Evolutionary conservation across 352 stramenopile species (phyloP), one percentile per base, ranked within the genome.

Genomic region (Globisporangium cederbergense): DNA sequence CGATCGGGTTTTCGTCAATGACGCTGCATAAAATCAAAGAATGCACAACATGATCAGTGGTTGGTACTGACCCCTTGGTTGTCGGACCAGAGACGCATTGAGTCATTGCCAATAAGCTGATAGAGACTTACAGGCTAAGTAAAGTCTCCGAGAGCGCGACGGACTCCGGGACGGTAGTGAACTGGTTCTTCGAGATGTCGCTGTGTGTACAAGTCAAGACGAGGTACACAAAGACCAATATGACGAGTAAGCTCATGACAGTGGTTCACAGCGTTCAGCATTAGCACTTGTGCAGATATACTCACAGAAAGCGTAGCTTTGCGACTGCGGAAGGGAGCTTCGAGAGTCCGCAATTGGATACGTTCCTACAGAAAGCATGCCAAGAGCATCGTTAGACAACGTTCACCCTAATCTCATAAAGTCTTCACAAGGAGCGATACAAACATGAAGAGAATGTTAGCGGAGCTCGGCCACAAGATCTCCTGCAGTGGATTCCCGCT

Each of bases 1-100:
- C 5, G 45, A 64, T 47, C 13, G 58, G 58, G 28, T 64, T 64
- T 6, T 45, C 46, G 58, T 64, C 58, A 25, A 64, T 54, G 58
- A 57, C 22, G 32, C 58, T 64, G 28, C 42, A 18, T 10, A 46
- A 25, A 25, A 25, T 25, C 11, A 20, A 38, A 20, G 6, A 18
- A 60, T 42, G 28, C 16, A 40, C n/a, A 46, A 38, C 30, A 40
- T 40, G 34, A 10, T 9, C 7, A 40, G 34, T 10, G 34, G 34
- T 40, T 40, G 8, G 6, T 40, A 13, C 8, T 2, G 11, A 10
- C 34, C 5, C 34, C 2, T 13, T 13, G 34, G 1, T 40, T 10
- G 34, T 40, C 11, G 34, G 34, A 25, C 34, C 34, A 40, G 34
- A 40, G 2, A 40, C 34, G 6, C 34, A 40, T 40, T 40, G 34